Conservation (phyloP, 2,329 filamentous ascomycete genomes). For the Pseudogymnoascus sp. region DNA sequence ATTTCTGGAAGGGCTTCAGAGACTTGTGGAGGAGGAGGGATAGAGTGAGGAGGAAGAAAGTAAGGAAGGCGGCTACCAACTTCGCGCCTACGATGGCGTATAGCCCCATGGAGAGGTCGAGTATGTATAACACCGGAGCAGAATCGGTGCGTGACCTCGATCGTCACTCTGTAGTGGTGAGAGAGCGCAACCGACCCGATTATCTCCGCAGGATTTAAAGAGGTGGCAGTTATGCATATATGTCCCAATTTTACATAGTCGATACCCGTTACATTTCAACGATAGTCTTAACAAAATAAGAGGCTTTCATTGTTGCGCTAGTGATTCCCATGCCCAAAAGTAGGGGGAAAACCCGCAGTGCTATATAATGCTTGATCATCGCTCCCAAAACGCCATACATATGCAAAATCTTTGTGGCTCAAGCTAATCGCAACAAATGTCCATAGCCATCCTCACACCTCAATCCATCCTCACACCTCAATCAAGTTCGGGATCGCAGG, state of each 20-base stretch:
- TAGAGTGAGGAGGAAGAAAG: background rate
- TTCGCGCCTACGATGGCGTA: background rate
- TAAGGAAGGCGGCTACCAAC: background rate
- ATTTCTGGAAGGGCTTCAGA: conserved; percentile 5
- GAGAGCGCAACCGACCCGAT: background rate
- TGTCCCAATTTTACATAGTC: background rate
- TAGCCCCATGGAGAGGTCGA: background rate
- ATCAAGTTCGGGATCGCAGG: conserved; percentile 66
- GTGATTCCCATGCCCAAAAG: background rate
- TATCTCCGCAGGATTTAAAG: background rate
- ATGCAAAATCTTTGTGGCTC: background rate
- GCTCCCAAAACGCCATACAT: background rate
- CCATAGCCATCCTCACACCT: conserved; percentile 32
- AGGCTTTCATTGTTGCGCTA: background rate
- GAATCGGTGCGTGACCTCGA: background rate
- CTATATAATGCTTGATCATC: background rate
- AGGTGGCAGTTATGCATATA: background rate
- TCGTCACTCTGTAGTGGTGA: background rate
- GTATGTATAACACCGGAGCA: background rate
- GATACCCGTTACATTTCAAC: background rate
- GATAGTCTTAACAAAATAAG: background rate
- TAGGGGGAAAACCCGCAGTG: background rate
- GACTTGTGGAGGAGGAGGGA: background rate
- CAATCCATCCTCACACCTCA: conserved; percentile 45
- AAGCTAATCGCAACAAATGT: background rate